A percentile compares a stretch with the other conserved stretches of the same genome.
These are phyloP conservation scores for Hyphopichia buzzinii DNA, from an alignment of 1,139 yeast genomes.

Conservation along the genomic window DNA sequence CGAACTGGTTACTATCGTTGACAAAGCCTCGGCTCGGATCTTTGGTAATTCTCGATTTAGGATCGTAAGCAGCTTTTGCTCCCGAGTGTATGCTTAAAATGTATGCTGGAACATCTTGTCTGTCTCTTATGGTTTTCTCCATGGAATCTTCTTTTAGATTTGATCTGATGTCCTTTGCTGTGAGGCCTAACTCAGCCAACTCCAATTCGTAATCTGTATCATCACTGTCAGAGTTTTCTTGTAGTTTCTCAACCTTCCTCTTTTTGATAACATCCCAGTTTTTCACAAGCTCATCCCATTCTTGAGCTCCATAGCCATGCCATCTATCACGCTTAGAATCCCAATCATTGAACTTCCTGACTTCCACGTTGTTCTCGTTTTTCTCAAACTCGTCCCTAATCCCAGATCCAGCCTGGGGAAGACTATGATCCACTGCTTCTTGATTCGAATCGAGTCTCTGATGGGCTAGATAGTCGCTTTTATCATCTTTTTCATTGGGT, in stretches of 20 bases:
- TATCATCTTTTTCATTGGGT: constrained; percentile 12
- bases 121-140: constrained; percentile 43
- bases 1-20: constrained; percentile 53
- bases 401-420: constrained; percentile 32
- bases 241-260: constrained; percentile 10
- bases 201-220: constrained; percentile 52
- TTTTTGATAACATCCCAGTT: constrained; percentile 42
- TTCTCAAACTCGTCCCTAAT: constrained; percentile 27
- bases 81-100: constrained; percentile 34
- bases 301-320: constrained; percentile 67
- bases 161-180: constrained; percentile 22
- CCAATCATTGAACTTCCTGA: constrained; percentile 45
- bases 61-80: constrained; percentile 45
- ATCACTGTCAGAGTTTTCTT: constrained; percentile 29
- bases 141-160: constrained; percentile 33
- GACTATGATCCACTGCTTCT: constrained; percentile 27
- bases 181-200: constrained; percentile 46
- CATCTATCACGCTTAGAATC: constrained; percentile 76
- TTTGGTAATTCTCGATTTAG: constrained; percentile 52
- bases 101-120: constrained; percentile 55
- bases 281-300: constrained; percentile 52
- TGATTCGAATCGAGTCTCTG: constrained; percentile 16
- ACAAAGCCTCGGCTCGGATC: constrained; percentile 46
- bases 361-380: constrained; percentile 12
- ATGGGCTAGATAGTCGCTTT: constrained; percentile 20